Evolutionary conservation across 106 monocot genomes (phyloP).

Genomic region (Allium cepa): DNA sequence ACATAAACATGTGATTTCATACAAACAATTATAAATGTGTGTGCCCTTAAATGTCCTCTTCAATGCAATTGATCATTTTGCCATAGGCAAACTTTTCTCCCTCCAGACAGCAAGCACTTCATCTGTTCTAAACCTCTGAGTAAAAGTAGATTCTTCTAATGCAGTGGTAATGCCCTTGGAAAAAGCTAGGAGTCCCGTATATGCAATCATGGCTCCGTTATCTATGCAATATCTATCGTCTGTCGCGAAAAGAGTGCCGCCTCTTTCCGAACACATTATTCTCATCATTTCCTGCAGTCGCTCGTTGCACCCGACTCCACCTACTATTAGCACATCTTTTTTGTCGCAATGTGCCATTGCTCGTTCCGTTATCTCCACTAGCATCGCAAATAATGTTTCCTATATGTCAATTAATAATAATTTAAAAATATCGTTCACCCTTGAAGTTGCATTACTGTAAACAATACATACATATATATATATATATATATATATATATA

Average conservation of each 20-base stretch:
- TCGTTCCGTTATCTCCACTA: constrained; percentile 95
- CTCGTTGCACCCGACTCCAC: constrained; percentile 93
- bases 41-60: no score
- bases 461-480: no score
- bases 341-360: constrained; percentile 98
- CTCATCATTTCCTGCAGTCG: constrained; percentile 97
- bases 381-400: constrained; percentile 99
- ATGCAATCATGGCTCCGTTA: constrained; percentile 99
- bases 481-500: no score
- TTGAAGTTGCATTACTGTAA: no score
- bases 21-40: no score
- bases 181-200: constrained; percentile 89
- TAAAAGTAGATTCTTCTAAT: constrained; percentile 79
- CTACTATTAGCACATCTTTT: constrained; percentile 95
- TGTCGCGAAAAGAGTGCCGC: constrained; percentile 78
- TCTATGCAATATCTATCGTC: constrained; percentile 96
- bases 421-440: no score
- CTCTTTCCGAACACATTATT: constrained; percentile 88
- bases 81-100: constrained; percentile 21
- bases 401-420: constrained; percentile 1
- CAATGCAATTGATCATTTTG: no score
- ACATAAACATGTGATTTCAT: no score
- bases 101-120: constrained; percentile 97
- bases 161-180: constrained; percentile 72
- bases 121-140: constrained; percentile 89